Conservation (phyloP, 495 filamentous ascomycete species). For the Aspergillus affinis region DNA sequence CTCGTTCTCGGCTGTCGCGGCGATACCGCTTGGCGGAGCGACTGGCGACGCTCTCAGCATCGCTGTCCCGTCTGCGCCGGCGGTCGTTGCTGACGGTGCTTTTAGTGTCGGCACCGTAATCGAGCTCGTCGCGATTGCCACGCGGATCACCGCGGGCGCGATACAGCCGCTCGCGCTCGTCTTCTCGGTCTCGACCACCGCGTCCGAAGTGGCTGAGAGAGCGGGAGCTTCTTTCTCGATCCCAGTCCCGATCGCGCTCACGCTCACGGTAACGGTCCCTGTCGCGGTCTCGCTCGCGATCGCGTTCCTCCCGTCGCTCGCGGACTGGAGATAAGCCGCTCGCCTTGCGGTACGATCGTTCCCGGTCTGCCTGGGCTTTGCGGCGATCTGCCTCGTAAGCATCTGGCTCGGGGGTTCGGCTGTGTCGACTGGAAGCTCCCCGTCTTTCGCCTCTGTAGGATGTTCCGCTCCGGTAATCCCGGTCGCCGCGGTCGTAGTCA, state of each 20-base stretch:
- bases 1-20: conserved; percentile 44
- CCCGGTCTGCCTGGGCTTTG: conserved; percentile 82
- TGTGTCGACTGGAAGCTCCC: conserved; percentile 56
- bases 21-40: conserved; percentile 52
- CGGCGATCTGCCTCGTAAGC: conserved; percentile 86
- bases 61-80: conserved; percentile 65
- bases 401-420: conserved; percentile 80
- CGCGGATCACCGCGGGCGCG: conserved; percentile 76
- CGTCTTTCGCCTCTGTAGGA: conserved; percentile 51
- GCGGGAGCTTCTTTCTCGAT: conserved; percentile 51
- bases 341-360: conserved; percentile 80
- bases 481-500: conserved; percentile 42
- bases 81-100: conserved; percentile 59
- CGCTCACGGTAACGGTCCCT: conserved; percentile 38
- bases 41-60: conserved; percentile 67
- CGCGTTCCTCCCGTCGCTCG: conserved; percentile 57
- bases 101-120: conserved; percentile 79
- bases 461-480: conserved; percentile 46
- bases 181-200: conserved; percentile 78
- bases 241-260: conserved; percentile 51
- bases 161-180: conserved; percentile 82
- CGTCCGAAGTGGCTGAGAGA: conserved; percentile 58
- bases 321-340: conserved; percentile 58
- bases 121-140: conserved; percentile 74
- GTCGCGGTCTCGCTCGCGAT: conserved; percentile 51